Evolutionary conservation across 2,329 filamentous ascomycete genomes (phyloP), one percentile per base, ranked within the genome.

Genomic region (Neofusicoccum laricinum): DNA sequence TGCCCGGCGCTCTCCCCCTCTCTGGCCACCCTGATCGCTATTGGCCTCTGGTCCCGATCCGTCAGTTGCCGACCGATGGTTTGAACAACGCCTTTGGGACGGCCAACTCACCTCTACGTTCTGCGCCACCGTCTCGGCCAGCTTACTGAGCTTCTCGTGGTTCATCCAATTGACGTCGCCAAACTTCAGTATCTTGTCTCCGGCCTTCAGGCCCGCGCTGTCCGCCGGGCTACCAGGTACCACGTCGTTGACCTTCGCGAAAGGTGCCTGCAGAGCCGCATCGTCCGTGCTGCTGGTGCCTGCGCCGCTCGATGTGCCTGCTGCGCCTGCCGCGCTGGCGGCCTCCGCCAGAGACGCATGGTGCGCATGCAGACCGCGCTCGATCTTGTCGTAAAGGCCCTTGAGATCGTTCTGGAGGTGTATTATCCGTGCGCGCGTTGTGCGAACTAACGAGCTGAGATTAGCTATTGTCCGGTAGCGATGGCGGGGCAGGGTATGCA

Each of bases 351-450:
- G 76, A 66, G 80, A 87, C n/a, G 92, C 93, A 75, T 98, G 97
- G 74, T 95, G 90, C 69, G 90, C 88, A 74, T 98, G 92, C n/a
- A 99, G 84, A 51, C 88, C 88, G 72, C 89, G 89, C 77, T 98
- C 95, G 69, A 98, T 89, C 65, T 85, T 82, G 65, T 80, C 79
- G 93, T 98, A 97, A 48, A 97, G 80, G 43, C 88, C 87, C 75
- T 96, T 97, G 80, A 97, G 94, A 77, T 99, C 95, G 74, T 97
- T 98, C 68, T 91, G 89, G 43, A 98, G 84, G 69, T 89, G 84
- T 69, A 98, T 95, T 69, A 99, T 97, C 66, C 91, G 88, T 32
- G 93, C 86, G 77, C 95, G 86, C 41, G 93, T 97, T n/a, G 92
- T 97, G 67, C 95, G 91, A 74, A 99, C 92, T 96, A 71, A 63